These are phyloP conservation scores for Solanum sitiens DNA, from an alignment of 257 asterid genomes.

Conservation along the genomic window DNA sequence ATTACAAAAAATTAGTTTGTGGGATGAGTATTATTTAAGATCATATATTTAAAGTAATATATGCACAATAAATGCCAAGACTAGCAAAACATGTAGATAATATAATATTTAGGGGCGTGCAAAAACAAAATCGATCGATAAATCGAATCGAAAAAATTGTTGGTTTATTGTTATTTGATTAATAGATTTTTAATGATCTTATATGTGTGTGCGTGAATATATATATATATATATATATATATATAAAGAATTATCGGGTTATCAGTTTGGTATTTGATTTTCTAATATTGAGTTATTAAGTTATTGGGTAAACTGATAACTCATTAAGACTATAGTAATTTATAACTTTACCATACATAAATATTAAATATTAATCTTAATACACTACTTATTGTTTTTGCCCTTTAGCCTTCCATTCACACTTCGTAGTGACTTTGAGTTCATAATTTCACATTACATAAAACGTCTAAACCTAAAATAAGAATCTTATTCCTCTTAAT, in stretches of 20 bases:
- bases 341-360: not conserved
- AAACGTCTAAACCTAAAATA: not conserved
- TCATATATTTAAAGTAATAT: not conserved
- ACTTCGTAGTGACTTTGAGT: not conserved
- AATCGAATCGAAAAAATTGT: too few species aligned
- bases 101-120: not conserved
- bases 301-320: not conserved
- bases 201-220: too few species aligned
- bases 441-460: too few species aligned
- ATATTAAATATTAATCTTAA: too few species aligned
- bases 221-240: too few species aligned
- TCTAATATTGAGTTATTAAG: too few species aligned
- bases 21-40: not conserved
- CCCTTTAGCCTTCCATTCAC: not conserved
- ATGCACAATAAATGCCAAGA: not conserved
- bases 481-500: not conserved
- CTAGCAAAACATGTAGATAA: not conserved
- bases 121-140: not conserved
- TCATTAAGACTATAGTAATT: not conserved
- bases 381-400: too few species aligned
- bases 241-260: too few species aligned
- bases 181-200: too few species aligned
- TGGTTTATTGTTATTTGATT: not conserved
- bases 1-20: not conserved
- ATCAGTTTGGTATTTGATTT: not conserved